These are phyloP conservation scores for Chlamydomonas sp. DNA, from an alignment of 139 green algal genomes.

Conservation along the genomic window DNA sequence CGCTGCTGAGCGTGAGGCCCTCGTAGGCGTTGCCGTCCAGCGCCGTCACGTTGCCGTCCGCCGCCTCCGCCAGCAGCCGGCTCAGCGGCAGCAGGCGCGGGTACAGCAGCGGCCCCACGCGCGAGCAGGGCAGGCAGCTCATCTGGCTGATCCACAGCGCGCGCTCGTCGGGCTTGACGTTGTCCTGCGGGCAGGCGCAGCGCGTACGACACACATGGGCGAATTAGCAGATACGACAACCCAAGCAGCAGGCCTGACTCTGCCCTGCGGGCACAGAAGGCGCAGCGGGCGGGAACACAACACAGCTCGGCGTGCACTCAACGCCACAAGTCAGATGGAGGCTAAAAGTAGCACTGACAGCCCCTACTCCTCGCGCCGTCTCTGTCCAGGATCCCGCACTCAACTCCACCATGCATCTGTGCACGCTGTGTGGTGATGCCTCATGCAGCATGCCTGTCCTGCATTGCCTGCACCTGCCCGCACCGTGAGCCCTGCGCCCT, in stretches of 20 bases:
- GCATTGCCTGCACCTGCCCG: not conserved
- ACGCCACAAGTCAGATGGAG: too few relatives aligned
- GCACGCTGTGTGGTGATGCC: too few relatives aligned
- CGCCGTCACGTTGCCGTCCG: conserved; percentile 4
- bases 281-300: too few relatives aligned
- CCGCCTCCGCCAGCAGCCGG: conserved; percentile 12
- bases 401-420: too few relatives aligned
- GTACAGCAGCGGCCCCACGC: conserved; percentile 71
- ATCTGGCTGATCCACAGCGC: conserved; percentile 60
- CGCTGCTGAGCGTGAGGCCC: conserved; percentile 54
- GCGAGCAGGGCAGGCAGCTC: conserved; percentile 58
- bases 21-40: conserved; percentile 31
- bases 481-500: conserved; percentile 74
- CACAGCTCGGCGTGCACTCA: too few relatives aligned
- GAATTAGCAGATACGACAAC: too few relatives aligned
- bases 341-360: too few relatives aligned
- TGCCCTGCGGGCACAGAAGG: too few relatives aligned
- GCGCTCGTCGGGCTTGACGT: conserved; percentile 62
- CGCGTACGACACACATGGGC: not conserved
- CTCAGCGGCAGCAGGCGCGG: conserved; percentile 72
- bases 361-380: too few relatives aligned
- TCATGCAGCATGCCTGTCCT: too few relatives aligned
- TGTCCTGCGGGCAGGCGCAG: conserved; percentile 31
- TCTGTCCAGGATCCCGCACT: too few relatives aligned
- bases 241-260: too few relatives aligned